Evolutionary conservation across 2,329 filamentous ascomycete species (phyloP), one percentile per base, ranked within the genome.

Genomic region (Hypomyces rosellus): DNA sequence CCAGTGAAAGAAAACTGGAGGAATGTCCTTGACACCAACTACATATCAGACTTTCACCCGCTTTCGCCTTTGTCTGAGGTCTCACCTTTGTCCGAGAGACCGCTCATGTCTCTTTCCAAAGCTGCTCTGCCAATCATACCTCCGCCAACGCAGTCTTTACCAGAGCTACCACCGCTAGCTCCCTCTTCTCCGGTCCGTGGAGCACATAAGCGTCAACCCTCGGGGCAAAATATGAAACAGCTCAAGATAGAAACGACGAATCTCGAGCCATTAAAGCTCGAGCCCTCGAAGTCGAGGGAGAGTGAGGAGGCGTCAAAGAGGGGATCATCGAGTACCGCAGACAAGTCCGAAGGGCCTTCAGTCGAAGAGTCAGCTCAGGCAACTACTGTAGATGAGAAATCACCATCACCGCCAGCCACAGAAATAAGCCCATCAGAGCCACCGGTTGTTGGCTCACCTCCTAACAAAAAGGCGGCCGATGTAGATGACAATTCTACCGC

Each of bases 161-260:
- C 73, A 1, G 71, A 74, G 46, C 60, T 74, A 4, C 76, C 75
- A 1, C 57, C 63, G 34, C 62, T 59, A 30, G 60, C 62, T 14
- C 54, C 61, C 4, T 48, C 59, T 3, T 62, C 66, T 2, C 64
- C 73, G 2, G 62, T 66, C 0, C 69, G 69, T 58, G 76, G 82
- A 38, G 87, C 95, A 46, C 80, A 88, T 48, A 88, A 79, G 59
- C 80, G 91, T 53, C 81, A 91, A 54, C 71, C 95, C 33, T 96
- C 91, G 3, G 88, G 86, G 7, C 85, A 89, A 59, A 89, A 88
- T 59, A 73, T 80, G 13, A 91, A 88, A 64, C 87, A 91, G 61
- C 74, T 97, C 46, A 95, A 90, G 69, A 96, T 97, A 50, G 89
- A 96, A 66, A 96, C 90, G 0, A 57, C 61, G 1, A 67, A 65